Percentiles rank a stretch among this genome's conserved stretches.
Conservation (phyloP, 768 basidiomycete genomes). For the Mycena pura region DNA sequence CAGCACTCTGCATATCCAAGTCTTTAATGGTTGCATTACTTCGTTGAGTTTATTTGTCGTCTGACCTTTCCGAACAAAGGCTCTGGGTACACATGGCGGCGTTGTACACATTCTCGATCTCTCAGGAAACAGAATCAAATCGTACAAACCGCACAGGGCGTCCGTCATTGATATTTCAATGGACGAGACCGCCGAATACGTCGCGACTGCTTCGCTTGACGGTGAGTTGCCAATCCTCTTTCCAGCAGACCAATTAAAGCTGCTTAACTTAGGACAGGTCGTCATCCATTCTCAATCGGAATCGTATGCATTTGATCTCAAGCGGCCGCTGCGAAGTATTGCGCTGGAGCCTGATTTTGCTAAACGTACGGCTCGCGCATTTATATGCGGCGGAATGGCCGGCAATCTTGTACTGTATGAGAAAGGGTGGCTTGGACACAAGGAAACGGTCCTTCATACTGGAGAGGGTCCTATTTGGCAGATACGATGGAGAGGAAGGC, state of each 20-base stretch:
- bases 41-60: not conserved
- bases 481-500: constrained; percentile 80
- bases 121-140: constrained; percentile 82
- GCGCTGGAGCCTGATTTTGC: constrained; percentile 92
- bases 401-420: constrained; percentile 88
- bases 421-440: constrained; percentile 97
- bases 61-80: constrained; percentile 51
- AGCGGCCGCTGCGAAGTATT: constrained; percentile 89
- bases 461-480: constrained; percentile 97
- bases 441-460: constrained; percentile 79
- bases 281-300: constrained; percentile 84
- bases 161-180: constrained; percentile 86
- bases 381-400: constrained; percentile 92
- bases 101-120: constrained; percentile 87
- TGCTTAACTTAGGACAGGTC: constrained; percentile 74
- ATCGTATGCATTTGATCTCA: constrained; percentile 86
- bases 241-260: not conserved
- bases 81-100: constrained; percentile 92
- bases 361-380: constrained; percentile 74
- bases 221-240: constrained; percentile 56
- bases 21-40: constrained; percentile 62
- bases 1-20: constrained; percentile 77
- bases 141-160: constrained; percentile 89
- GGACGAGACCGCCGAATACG: constrained; percentile 85
- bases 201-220: constrained; percentile 92